phyloP scores from a whole-genome alignment of 768 basidiomycete genomes.

The Mycena rosella region DNA sequence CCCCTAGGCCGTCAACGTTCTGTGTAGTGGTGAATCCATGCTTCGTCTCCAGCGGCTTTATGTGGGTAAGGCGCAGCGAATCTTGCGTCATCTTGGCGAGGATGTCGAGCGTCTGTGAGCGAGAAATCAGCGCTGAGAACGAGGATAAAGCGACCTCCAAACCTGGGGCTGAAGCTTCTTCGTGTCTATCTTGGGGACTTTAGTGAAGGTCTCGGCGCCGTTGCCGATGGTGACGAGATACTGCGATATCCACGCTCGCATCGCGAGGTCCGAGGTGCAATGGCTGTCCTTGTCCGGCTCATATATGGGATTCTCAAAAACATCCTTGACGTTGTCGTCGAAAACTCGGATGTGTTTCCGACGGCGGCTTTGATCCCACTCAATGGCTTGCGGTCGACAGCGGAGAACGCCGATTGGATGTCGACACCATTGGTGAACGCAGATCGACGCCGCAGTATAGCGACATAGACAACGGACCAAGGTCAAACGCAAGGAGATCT shows the following conservation, averaged over 20 bases:
- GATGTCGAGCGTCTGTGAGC: too few species aligned
- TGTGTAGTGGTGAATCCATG: slow-evolving; percentile 54
- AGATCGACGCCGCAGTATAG: slow-evolving; percentile 59
- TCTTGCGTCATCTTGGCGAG: slow-evolving; percentile 62
- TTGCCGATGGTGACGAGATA: slow-evolving; percentile 57
- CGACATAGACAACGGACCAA: slow-evolving; percentile 62
- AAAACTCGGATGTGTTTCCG: slow-evolving; percentile 52
- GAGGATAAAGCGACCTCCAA: too few species aligned
- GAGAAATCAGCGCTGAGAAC: too few species aligned
- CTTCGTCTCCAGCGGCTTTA: slow-evolving; percentile 58
- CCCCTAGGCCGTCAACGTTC: slow-evolving; percentile 40
- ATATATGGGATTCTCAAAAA: slow-evolving; percentile 55
- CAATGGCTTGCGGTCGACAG: slow-evolving; percentile 54
- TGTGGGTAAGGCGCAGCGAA: slow-evolving; percentile 58
- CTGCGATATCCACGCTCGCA: slow-evolving; percentile 65
- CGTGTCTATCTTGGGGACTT: slow-evolving; percentile 61
- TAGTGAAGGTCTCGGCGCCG: slow-evolving; percentile 57
- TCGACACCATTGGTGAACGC: slow-evolving; percentile 65
- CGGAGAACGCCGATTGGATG: slow-evolving; percentile 65
- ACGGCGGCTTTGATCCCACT: slow-evolving; percentile 56
- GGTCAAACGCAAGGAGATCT: slow-evolving; percentile 67
- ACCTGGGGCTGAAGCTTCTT: slow-evolving; percentile 51
- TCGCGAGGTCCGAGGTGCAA: slow-evolving; percentile 51
- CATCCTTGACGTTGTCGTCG: slow-evolving; percentile 50
- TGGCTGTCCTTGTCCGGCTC: slow-evolving; percentile 46